Base-by-base conservation (phyloP, 73 alveolate genomes). In the Blepharisma stoltei region DNA sequence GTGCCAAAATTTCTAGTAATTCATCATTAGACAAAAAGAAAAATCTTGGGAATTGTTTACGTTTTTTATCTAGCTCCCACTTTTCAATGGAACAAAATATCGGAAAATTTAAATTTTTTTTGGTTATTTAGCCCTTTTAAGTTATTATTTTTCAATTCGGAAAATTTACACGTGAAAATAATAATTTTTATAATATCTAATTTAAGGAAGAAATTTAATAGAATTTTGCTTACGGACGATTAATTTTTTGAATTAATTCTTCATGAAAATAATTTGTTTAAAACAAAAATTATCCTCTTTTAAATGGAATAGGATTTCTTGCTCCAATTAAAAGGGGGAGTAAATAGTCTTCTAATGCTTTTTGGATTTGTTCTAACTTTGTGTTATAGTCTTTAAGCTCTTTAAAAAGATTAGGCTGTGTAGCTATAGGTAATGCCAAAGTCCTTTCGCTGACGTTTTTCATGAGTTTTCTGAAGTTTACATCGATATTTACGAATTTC, bases 21-120 rank as follows among this genome's bases (percentile, higher is more conserved):
- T 91, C 97, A 69, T 84, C 98, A 84, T 93, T 93, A 50, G 99
- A 95, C 55, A 97, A 90, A 91, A 97, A 97, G 93, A 91, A 97
- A 91, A 95, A 95, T 60, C 99, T 87, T 53, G 98, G 97, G 86
- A 95, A 95, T 75, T 93, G 93, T 43, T 89, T 92, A 60, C 97
- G 81, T 85, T 92, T 92, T 66, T 79, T 88, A 55, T 87, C 88
- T 49, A n/a, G n/a, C n/a, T n/a, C n/a, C n/a, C n/a, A n/a, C n/a
- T n/a, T n/a, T n/a, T n/a, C n/a, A n/a, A n/a, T n/a, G n/a, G n/a
- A n/a, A n/a, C n/a, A n/a, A n/a, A n/a, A n/a, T n/a, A n/a, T n/a
- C n/a, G n/a, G n/a, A n/a, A n/a, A n/a, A n/a, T n/a, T n/a, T n/a
- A n/a, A n/a, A n/a, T n/a, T n/a, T n/a, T n/a, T n/a, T n/a, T n/a